Percentiles rank a stretch among this genome's conserved stretches.
Conservation (phyloP, 2,329 filamentous ascomycete species). For the Periconia sp. region DNA sequence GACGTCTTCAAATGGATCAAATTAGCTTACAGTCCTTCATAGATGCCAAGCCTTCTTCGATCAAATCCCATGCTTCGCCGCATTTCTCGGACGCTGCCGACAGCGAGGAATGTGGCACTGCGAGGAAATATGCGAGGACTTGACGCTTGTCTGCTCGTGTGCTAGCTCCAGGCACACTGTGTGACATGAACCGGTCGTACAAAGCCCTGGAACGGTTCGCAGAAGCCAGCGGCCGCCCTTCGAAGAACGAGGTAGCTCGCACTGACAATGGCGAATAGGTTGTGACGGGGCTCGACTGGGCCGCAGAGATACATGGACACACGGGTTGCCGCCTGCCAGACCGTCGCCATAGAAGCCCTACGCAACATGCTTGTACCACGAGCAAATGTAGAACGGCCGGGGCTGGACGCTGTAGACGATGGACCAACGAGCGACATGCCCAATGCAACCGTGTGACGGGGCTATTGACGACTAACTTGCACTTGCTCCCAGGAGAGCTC, state of each 20-base stretch:
- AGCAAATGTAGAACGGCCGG: slow-evolving; percentile 7
- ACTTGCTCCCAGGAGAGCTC: not conserved
- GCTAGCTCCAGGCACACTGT: slow-evolving; percentile 8
- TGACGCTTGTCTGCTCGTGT: slow-evolving; percentile 1
- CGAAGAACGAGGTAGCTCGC: not conserved
- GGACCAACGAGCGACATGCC: slow-evolving; percentile 8
- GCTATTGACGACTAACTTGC: slow-evolving; percentile 11
- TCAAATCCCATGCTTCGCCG: slow-evolving; percentile 1
- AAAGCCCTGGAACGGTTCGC: not conserved
- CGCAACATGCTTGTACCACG: slow-evolving; percentile 20
- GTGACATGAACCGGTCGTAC: slow-evolving; percentile 6
- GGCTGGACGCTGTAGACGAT: slow-evolving; percentile 2
- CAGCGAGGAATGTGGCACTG: slow-evolving; percentile 10
- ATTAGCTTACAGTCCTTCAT: too few species aligned
- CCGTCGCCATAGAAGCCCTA: slow-evolving; percentile 9
- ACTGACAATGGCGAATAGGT: not conserved
- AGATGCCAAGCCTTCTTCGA: too few species aligned
- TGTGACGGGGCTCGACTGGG: slow-evolving; percentile 4
- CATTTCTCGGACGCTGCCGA: slow-evolving; percentile 2
- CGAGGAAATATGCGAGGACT: slow-evolving; percentile 9
- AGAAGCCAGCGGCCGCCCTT: not conserved
- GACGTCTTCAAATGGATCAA: too few species aligned
- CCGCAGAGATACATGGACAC: slow-evolving; percentile 3
- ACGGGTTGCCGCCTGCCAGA: slow-evolving; percentile 4
- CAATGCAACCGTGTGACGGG: slow-evolving; percentile 29